phyloP scores from a whole-genome alignment of 768 basidiomycete species.

The Crepidotus variabilis region DNA sequence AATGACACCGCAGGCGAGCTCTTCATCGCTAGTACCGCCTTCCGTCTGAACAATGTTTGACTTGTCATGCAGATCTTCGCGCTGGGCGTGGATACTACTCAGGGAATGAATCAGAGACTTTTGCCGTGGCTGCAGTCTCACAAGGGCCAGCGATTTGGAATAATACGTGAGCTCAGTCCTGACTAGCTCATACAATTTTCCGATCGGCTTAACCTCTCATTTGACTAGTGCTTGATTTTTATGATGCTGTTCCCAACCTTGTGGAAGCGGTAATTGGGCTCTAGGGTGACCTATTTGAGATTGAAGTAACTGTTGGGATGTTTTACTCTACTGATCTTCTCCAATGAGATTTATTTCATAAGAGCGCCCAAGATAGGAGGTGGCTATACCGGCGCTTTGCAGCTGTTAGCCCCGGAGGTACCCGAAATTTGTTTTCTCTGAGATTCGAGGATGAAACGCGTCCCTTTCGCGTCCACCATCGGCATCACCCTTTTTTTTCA shows the following conservation, averaged over 20 bases:
- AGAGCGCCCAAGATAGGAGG: not conserved
- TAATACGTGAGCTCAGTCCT: slow-evolving; percentile 35
- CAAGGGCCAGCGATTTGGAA: slow-evolving; percentile 42
- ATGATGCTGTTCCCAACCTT: slow-evolving; percentile 40
- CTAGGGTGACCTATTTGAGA: too few relatives aligned
- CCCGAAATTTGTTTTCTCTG: not conserved
- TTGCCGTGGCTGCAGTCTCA: slow-evolving; percentile 38
- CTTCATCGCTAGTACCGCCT: not conserved
- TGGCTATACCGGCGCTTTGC: not conserved
- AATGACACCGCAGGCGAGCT: slow-evolving; percentile 32
- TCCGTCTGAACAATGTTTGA: not conserved
- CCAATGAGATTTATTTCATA: too few relatives aligned
- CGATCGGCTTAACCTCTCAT: not conserved
- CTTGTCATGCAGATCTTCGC: slow-evolving; percentile 34
- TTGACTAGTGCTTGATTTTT: slow-evolving; percentile 43
- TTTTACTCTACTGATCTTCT: too few relatives aligned
- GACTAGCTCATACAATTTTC: not conserved
- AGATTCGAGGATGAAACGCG: not conserved
- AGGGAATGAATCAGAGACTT: slow-evolving; percentile 41
- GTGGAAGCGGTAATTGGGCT: slow-evolving; percentile 41
- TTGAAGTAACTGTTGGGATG: too few relatives aligned
- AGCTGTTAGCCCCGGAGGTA: not conserved
- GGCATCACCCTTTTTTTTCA: not conserved
- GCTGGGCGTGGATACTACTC: slow-evolving; percentile 32
- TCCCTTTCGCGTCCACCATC: not conserved